Conservation (phyloP, 352 stramenopile genomes). For the Phytophthora europaea region DNA sequence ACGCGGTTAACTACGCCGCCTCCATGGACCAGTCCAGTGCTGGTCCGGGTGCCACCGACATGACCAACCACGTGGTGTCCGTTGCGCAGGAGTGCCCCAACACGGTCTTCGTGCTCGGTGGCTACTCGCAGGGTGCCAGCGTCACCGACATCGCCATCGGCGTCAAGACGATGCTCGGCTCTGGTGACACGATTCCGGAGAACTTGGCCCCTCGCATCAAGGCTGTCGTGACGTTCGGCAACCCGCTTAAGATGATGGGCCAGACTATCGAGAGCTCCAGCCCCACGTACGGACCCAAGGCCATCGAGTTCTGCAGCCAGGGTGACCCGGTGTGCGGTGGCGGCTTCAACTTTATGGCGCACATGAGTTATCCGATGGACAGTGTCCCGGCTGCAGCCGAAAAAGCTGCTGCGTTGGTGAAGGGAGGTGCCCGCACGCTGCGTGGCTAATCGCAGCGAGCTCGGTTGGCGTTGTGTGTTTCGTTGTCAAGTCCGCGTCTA, state of each 20-base stretch:
- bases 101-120: constrained; percentile 40
- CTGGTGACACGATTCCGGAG: constrained; percentile 36
- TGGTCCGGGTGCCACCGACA: constrained; percentile 16
- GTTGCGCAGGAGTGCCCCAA: constrained; percentile 41
- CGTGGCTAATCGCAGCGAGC: background rate
- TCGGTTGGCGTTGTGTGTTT: background rate
- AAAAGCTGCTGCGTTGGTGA: constrained; percentile 32
- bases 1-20: constrained; percentile 44
- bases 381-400: constrained; percentile 34
- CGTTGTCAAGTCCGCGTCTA: background rate
- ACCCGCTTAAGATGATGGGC: constrained; percentile 42
- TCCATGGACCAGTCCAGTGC: constrained; percentile 31
- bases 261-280: constrained; percentile 42
- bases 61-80: constrained; percentile 43
- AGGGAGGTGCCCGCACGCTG: constrained; percentile 3
- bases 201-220: constrained; percentile 23
- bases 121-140: constrained; percentile 47
- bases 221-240: constrained; percentile 49
- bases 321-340: constrained; percentile 42
- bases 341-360: constrained; percentile 42
- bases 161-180: constrained; percentile 38
- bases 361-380: constrained; percentile 40
- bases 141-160: constrained; percentile 46
- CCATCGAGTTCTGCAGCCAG: constrained; percentile 43
- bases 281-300: constrained; percentile 36